phyloP scores from a whole-genome alignment of 805 yeast genomes.

The Pichia phayaonensis region DNA sequence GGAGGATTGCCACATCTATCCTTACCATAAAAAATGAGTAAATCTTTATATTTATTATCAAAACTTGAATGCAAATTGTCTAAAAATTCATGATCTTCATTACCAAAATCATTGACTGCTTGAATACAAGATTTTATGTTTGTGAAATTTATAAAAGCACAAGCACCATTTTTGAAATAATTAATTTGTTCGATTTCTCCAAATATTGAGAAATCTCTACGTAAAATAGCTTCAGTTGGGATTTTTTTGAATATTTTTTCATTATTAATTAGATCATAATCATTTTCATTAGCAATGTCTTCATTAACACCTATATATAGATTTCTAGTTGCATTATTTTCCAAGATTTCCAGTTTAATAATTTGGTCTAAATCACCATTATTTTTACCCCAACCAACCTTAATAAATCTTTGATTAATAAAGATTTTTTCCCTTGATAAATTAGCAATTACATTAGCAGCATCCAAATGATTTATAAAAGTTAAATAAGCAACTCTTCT shows the following conservation, averaged over 20 bases:
- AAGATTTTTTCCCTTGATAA: constrained; percentile 42
- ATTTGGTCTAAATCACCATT: constrained; percentile 54
- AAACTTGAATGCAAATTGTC: constrained; percentile 32
- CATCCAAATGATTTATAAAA: constrained; percentile 55
- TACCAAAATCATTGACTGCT: constrained; percentile 51
- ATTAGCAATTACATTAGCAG: constrained; percentile 58
- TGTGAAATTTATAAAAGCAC: constrained; percentile 69
- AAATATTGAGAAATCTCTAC: constrained; percentile 53
- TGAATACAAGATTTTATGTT: constrained; percentile 57
- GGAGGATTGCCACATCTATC: constrained; percentile 78
- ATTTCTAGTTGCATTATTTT: constrained; percentile 69
- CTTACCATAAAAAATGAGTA: constrained; percentile 56
- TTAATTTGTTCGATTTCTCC: constrained; percentile 76
- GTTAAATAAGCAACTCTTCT: constrained; percentile 62
- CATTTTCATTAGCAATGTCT: constrained; percentile 11
- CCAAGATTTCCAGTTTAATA: constrained; percentile 47
- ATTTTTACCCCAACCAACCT: constrained; percentile 68
- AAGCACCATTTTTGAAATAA: constrained; percentile 57
- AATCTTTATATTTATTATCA: constrained; percentile 40
- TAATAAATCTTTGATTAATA: constrained; percentile 53
- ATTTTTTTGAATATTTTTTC: constrained; percentile 14
- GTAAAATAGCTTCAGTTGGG: constrained; percentile 42
- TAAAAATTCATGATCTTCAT: constrained; percentile 17
- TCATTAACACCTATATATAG: constrained; percentile 55
- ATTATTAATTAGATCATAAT: not conserved